Base-by-base conservation (phyloP, 305 asterid species). In the Fraxinus latifolia region DNA sequence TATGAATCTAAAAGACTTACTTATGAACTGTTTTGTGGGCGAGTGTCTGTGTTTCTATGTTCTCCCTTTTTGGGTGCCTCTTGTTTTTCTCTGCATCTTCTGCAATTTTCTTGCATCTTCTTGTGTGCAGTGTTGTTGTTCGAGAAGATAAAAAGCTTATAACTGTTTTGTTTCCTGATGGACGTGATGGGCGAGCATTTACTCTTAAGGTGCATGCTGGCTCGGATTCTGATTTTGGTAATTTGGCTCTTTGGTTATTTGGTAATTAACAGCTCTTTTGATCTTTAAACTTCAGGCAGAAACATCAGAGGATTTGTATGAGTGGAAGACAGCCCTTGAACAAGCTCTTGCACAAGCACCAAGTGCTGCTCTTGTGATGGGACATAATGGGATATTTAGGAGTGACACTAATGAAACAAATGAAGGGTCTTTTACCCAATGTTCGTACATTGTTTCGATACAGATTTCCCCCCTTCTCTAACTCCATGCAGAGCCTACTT, bases 171-270 rank as follows among this genome's bases (percentile, higher is more conserved):
- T 96, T 96, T 86, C 98, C 98, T 42, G 98, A 96, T 89, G 99
- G 99, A 74, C 97, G 99, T 73, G 98, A 95, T 85, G 99, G 98
- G 29, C 92, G 99, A 42, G 98, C 99, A 73, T 95, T 95, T 90
- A 95, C 97, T 77, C 98, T 95, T 80, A 95, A 96, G 98, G 99
- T 96, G 86, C 85, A 80, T 47, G 67, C 60, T 44, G n/a, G 29
- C 85, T 74, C 68, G 27, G 36, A 72, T 55, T 78, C 67, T 78
- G 27, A 29, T 29, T 29, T 29, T 29, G 32, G 32, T 29, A 29
- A 29, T 29, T 29, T 29, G 32, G 32, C 32, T 29, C 32, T 29
- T 29, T 29, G 32, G 32, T 80, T 76, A 55, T 81, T 39, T 7
- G 2, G 76, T 83, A 62, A 82, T 77, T 7, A 25, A 19, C 78